These are phyloP conservation scores for Mortierella sp. DNA, from an alignment of 371 early-diverging fungal genomes.

Conservation along the genomic window DNA sequence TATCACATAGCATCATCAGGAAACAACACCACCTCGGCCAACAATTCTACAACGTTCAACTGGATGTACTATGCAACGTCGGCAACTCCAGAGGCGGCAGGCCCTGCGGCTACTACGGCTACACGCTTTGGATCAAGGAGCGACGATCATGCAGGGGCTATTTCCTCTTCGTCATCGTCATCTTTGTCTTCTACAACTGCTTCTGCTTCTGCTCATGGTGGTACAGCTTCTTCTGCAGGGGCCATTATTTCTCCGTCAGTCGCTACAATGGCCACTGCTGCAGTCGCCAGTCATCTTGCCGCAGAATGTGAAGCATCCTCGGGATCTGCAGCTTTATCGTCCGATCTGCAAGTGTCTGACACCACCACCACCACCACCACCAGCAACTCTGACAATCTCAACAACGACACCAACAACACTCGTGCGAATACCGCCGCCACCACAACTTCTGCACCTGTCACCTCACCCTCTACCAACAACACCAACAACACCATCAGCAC, in stretches of 20 bases:
- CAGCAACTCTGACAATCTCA: background rate
- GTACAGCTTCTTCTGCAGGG: background rate
- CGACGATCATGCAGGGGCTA: background rate
- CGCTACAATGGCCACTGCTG: background rate
- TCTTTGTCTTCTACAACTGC: no score
- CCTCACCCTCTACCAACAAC: background rate
- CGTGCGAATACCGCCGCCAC: background rate
- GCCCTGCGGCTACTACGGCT: background rate
- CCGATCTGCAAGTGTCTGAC: background rate
- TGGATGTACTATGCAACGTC: slow-evolving; percentile 3
- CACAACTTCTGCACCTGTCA: slow-evolving; percentile 25
- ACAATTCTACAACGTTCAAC: background rate
- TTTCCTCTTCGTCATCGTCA: background rate
- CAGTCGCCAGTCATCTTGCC: slow-evolving; percentile 3
- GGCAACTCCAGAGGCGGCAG: background rate
- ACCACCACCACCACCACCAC: background rate
- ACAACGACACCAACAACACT: background rate
- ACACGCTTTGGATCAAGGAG: background rate
- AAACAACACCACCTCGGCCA: background rate
- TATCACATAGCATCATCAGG: background rate
- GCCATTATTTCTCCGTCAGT: background rate
- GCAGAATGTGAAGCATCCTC: background rate
- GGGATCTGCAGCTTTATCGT: background rate
- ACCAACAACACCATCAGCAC: no score
- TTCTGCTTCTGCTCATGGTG: no score